Evolutionary conservation across 1,284 basidiomycete genomes (phyloP).

Genomic region (Moesziomyces sp.): DNA sequence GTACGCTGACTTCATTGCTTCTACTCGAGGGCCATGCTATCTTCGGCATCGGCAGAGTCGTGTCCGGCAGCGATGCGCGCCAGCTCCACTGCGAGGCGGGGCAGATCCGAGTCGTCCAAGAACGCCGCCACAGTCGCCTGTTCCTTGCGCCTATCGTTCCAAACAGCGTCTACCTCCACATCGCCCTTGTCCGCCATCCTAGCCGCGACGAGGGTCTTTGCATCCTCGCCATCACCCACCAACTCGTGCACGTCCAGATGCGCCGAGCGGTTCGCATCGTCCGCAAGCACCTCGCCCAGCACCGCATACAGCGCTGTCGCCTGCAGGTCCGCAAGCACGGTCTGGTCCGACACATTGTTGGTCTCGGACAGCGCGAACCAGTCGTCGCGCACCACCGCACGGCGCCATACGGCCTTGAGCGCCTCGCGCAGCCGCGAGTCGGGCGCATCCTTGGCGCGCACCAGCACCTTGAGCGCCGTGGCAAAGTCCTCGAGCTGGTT

Average conservation of each 20-base stretch:
- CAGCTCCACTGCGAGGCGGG: constrained; percentile 25
- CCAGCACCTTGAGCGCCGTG: constrained; percentile 70
- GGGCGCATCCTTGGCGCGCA: constrained; percentile 67
- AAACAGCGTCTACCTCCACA: constrained; percentile 11
- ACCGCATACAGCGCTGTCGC: constrained; percentile 36
- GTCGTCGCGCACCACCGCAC: constrained; percentile 86
- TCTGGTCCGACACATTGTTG: constrained; percentile 40
- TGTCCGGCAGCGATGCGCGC: constrained; percentile 20
- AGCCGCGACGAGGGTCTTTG: constrained; percentile 13
- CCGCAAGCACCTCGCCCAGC: constrained; percentile 20
- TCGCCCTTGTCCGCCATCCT: constrained; percentile 7
- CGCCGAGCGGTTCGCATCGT: constrained; percentile 7
- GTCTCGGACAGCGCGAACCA: constrained; percentile 55
- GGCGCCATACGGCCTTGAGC: constrained; percentile 81
- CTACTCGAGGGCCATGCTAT: not conserved
- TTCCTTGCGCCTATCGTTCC: constrained; percentile 23
- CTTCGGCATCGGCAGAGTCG: not conserved
- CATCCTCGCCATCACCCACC: not conserved
- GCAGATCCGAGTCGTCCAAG: constrained; percentile 38
- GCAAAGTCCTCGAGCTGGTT: constrained; percentile 69
- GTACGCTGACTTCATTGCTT: not conserved
- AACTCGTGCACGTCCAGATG: constrained; percentile 10
- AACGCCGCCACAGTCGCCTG: constrained; percentile 13
- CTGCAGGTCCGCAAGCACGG: constrained; percentile 31
- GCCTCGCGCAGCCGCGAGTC: constrained; percentile 63